phyloP scores from a whole-genome alignment of 306 rosid species.

The Clitoria ternatea region DNA sequence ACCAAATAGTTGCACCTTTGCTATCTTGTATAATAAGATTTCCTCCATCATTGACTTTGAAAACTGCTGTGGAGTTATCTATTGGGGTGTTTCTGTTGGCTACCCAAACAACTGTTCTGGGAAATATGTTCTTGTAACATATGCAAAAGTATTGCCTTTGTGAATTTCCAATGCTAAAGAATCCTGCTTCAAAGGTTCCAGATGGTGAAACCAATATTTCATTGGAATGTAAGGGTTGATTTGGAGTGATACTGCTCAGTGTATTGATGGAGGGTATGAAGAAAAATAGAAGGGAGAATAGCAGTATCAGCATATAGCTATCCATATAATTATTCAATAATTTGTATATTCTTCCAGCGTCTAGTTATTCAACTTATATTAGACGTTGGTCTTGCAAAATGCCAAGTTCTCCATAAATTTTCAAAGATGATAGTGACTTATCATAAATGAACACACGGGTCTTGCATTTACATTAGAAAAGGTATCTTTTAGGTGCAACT shows the following conservation, averaged over 20 bases:
- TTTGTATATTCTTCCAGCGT: neutral
- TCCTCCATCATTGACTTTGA: neutral
- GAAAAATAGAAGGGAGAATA: neutral
- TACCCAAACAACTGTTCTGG: neutral
- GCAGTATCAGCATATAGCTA: neutral
- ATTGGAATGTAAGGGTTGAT: neutral
- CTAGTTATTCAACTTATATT: neutral
- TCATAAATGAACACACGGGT: neutral
- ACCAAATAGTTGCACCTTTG: neutral
- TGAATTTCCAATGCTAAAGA: neutral
- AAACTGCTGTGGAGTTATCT: neutral
- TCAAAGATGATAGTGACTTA: neutral
- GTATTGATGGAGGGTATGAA: neutral
- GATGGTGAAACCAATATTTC: neutral
- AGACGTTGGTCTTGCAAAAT: neutral
- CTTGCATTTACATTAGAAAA: neutral
- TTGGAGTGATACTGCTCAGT: neutral
- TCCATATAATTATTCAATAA: neutral
- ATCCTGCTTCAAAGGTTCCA: constrained; percentile 2
- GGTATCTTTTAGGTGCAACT: neutral
- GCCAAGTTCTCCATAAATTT: neutral
- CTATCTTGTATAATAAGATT: neutral
- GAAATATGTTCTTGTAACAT: neutral
- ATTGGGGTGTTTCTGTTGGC: constrained; percentile 2
- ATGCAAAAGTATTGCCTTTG: neutral